A percentile compares a stretch with the other conserved stretches of the same genome.
phyloP scores from a whole-genome alignment of 2,329 filamentous ascomycete genomes.

The Myriosclerotinia curreyana region DNA sequence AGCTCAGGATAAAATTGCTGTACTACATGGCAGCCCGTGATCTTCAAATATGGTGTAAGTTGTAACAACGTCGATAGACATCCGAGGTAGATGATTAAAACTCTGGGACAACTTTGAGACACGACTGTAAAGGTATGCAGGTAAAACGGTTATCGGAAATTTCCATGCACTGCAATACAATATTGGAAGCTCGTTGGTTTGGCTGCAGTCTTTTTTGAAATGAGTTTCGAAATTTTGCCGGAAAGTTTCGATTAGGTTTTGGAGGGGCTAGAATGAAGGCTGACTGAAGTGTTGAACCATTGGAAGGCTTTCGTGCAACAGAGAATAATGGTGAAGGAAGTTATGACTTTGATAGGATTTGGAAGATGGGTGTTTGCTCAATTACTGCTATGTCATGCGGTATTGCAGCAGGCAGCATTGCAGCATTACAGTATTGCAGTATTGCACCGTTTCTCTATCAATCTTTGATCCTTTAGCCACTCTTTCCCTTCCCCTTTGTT shows the following conservation, averaged over 20 bases:
- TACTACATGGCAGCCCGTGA: constrained; percentile 34
- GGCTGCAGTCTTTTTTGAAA: not conserved
- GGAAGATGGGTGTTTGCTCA: not conserved
- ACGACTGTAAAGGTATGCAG: not conserved
- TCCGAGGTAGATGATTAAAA: constrained; percentile 24
- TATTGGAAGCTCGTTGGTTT: not conserved
- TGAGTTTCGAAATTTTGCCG: not conserved
- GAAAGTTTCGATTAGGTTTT: not conserved
- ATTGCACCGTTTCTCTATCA: not conserved
- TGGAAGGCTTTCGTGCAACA: constrained; percentile 11
- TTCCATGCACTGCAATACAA: constrained; percentile 1
- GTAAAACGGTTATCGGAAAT: not conserved
- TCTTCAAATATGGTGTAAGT: constrained; percentile 24
- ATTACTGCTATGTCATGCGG: not conserved
- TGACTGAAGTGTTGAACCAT: constrained; percentile 15
- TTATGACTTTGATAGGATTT: constrained; percentile 5
- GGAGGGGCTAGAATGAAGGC: constrained; percentile 10
- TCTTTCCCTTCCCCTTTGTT: not conserved
- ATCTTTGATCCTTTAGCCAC: not conserved
- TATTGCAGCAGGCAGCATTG: no score
- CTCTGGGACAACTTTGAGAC: constrained; percentile 16
- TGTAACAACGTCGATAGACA: constrained; percentile 23
- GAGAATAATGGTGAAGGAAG: not conserved
- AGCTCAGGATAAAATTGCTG: constrained; percentile 27
- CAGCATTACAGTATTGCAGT: no score